Conservation (phyloP, 306 rosid species). For the Senna siamea region DNA sequence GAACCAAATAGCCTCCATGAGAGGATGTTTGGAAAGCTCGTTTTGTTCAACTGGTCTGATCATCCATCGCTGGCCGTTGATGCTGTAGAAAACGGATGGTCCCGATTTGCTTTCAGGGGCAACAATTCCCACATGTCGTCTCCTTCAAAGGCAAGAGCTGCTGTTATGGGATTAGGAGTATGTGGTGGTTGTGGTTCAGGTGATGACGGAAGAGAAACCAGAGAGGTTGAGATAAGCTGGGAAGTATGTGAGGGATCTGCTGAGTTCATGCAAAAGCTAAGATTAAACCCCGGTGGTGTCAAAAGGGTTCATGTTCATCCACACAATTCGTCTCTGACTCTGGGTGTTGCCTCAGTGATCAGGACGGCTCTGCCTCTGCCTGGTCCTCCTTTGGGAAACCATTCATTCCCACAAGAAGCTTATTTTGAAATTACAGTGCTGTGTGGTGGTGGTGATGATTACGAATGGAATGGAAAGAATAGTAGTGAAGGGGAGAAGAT, state of each 20-base stretch:
- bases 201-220: conserved; percentile 61
- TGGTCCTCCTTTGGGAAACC: conserved; percentile 76
- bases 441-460: conserved; percentile 35
- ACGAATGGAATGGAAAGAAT: conserved; percentile 38
- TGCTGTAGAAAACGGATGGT: conserved; percentile 96
- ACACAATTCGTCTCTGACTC: too few species aligned
- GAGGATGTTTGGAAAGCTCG: too few species aligned
- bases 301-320: conserved; percentile 40
- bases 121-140: conserved; percentile 41
- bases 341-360: conserved; percentile 56
- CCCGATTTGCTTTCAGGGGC: conserved; percentile 69
- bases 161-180: conserved; percentile 63
- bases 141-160: conserved; percentile 55
- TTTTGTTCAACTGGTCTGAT: conserved; percentile 80
- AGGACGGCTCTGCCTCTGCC: conserved; percentile 82
- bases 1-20: conserved; percentile 39
- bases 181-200: conserved; percentile 47
- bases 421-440: conserved; percentile 84
- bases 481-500: conserved; percentile 77
- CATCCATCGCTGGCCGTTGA: conserved; percentile 72
- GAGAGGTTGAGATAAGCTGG: conserved; percentile 74
- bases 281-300: conserved; percentile 78
- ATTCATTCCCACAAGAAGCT: conserved; percentile 88
- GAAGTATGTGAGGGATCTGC: conserved; percentile 74
- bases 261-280: conserved; percentile 88